A percentile compares a stretch with the other conserved stretches of the same genome.
Conservation (phyloP, 1,139 yeast species). For the Petasospora fabianii region DNA sequence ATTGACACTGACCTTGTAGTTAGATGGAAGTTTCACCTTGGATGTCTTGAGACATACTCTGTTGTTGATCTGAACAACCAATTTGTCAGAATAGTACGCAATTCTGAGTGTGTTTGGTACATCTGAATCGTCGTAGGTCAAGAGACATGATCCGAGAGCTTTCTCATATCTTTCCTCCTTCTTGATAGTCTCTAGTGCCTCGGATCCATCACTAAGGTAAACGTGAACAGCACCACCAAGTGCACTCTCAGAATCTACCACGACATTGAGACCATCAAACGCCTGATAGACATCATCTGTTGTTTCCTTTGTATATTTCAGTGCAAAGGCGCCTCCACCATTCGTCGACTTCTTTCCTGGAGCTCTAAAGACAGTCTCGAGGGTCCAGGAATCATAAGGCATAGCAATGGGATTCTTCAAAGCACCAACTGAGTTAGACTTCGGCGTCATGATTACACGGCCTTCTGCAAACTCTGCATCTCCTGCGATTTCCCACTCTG, state of each 20-base stretch:
- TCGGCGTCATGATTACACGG: conserved; percentile 42
- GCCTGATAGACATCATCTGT: conserved; percentile 30
- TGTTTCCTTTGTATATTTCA: conserved; percentile 12
- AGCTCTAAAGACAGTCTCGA: conserved; percentile 60
- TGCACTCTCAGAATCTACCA: conserved; percentile 41
- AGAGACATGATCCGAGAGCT: conserved; percentile 53
- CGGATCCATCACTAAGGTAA: conserved; percentile 54
- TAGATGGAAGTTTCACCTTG: conserved; percentile 40
- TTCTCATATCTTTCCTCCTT: conserved; percentile 30
- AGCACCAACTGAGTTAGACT: conserved; percentile 40
- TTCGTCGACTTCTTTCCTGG: conserved; percentile 43
- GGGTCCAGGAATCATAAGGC: conserved; percentile 46
- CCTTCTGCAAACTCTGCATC: conserved; percentile 37
- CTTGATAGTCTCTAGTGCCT: conserved; percentile 27
- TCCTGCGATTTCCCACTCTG: conserved; percentile 35
- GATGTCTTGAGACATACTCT: conserved; percentile 66
- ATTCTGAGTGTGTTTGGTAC: conserved; percentile 68
- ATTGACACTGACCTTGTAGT: conserved; percentile 49
- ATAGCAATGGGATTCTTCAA: conserved; percentile 38
- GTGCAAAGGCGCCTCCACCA: conserved; percentile 27
- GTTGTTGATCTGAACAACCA: conserved; percentile 68
- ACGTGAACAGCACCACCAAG: conserved; percentile 50
- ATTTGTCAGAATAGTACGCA: conserved; percentile 47
- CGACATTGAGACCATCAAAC: conserved; percentile 60
- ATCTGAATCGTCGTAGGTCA: conserved; percentile 59